Conservation (phyloP, 169 alveolate species). For the Plasmodium ovale region DNA sequence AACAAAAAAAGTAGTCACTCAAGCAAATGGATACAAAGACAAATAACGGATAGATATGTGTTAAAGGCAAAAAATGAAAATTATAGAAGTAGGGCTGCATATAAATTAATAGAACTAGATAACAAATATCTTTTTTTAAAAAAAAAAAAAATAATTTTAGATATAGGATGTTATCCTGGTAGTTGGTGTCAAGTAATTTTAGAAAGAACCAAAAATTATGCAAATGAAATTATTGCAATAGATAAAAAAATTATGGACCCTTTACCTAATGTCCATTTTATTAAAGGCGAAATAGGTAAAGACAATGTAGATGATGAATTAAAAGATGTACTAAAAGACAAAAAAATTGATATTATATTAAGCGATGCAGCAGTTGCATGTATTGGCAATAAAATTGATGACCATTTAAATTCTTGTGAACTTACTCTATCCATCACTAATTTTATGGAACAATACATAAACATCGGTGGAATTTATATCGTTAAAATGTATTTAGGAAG, state of each 20-base stretch:
- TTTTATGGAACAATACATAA: constrained; percentile 84
- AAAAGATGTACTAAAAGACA: constrained; percentile 69
- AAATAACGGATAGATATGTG: constrained; percentile 84
- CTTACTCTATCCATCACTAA: constrained; percentile 83
- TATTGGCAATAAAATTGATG: constrained; percentile 85
- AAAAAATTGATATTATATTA: constrained; percentile 83
- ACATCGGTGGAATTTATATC: constrained; percentile 85
- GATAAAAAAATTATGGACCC: constrained; percentile 73
- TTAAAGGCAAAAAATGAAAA: constrained; percentile 84
- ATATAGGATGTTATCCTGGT: constrained; percentile 87
- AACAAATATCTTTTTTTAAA: constrained; percentile 81
- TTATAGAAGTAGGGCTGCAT: constrained; percentile 88
- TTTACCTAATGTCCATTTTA: constrained; percentile 81
- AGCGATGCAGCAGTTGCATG: constrained; percentile 86
- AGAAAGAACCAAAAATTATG: constrained; percentile 81
- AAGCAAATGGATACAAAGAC: constrained; percentile 85
- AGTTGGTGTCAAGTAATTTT: constrained; percentile 88
- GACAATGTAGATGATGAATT: constrained; percentile 79
- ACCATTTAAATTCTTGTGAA: constrained; percentile 86
- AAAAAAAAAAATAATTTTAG: constrained; percentile 83
- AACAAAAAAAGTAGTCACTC: constrained; percentile 80
- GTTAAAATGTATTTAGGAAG: constrained; percentile 87
- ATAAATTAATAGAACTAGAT: constrained; percentile 84
- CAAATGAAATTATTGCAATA: constrained; percentile 77
- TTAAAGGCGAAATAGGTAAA: constrained; percentile 85